Conservation (phyloP, 805 yeast species). For the Yamadazyma laniorum region DNA sequence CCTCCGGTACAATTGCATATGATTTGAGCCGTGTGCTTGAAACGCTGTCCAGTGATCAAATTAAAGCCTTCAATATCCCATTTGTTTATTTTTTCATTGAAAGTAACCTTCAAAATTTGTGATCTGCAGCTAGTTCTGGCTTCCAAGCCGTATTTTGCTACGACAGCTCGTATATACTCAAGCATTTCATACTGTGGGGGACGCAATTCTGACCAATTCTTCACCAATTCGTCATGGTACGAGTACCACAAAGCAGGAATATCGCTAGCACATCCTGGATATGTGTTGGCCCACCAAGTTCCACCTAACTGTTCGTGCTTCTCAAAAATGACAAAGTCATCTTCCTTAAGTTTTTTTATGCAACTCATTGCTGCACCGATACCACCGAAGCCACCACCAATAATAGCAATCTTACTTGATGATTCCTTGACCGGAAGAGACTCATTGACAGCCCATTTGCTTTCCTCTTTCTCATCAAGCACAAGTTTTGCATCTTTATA, state of each 20-base stretch:
- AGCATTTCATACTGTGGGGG: conserved; percentile 45
- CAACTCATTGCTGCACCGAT: conserved; percentile 30
- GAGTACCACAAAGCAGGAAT: conserved; percentile 45
- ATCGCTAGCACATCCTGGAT: conserved; percentile 46
- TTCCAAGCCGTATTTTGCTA: conserved; percentile 24
- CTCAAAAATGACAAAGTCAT: conserved; percentile 36
- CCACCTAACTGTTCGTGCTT: conserved; percentile 42
- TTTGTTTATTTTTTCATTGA: conserved; percentile 21
- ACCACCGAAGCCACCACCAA: conserved; percentile 45
- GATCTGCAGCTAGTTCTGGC: conserved; percentile 23
- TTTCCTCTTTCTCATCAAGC: conserved; percentile 19
- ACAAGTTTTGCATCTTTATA: conserved; percentile 26
- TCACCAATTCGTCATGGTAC: conserved; percentile 30
- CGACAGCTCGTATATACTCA: conserved; percentile 37
- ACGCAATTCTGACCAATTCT: conserved; percentile 35
- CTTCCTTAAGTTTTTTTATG: conserved; percentile 23
- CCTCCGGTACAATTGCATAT: conserved; percentile 33
- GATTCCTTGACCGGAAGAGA: conserved; percentile 21
- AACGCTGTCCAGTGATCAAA: conserved; percentile 28
- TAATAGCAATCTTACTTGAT: conserved; percentile 30
- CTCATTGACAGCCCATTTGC: conserved; percentile 1
- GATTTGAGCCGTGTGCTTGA: conserved; percentile 28
- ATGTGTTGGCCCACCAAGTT: conserved; percentile 46
- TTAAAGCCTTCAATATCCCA: conserved; percentile 31
- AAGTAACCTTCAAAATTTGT: conserved; percentile 19